A percentile compares a stretch with the other conserved stretches of the same genome.
Conservation (phyloP, 2,329 filamentous ascomycete genomes). For the Blastomyces emzantsi region DNA sequence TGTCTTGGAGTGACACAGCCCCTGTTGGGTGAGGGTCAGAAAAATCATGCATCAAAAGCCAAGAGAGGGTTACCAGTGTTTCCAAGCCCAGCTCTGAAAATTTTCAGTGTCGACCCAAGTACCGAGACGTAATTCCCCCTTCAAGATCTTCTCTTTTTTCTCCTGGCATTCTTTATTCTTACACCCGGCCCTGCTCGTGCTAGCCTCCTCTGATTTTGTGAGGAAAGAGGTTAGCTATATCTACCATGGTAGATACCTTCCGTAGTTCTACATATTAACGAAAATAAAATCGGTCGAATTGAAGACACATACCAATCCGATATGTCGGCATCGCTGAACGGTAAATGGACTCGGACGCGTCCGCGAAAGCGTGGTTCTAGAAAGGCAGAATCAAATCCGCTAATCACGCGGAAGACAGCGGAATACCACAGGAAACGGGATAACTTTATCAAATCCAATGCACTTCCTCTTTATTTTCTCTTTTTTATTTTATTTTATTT, state of each 20-base stretch:
- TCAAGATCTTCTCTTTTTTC: conserved; percentile 58
- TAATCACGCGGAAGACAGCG: not conserved
- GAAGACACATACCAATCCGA: conserved; percentile 15
- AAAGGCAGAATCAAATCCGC: not conserved
- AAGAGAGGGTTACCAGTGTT: conserved; percentile 61
- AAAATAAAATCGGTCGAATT: not conserved
- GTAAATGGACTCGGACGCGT: not conserved
- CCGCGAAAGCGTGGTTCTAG: not conserved
- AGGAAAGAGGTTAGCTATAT: conserved; percentile 5
- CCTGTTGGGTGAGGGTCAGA: conserved; percentile 43
- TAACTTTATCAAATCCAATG: not conserved
- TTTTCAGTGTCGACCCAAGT: conserved; percentile 56
- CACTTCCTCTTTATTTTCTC: not conserved
- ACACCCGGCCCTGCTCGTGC: conserved; percentile 64
- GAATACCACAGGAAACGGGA: too few relatives aligned
- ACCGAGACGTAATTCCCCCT: conserved; percentile 71
- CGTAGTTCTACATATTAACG: not conserved
- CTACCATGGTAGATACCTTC: not conserved
- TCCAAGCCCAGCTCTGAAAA: conserved; percentile 63
- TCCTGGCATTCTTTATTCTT: conserved; percentile 66
- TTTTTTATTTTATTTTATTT: not conserved
- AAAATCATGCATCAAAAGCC: conserved; percentile 1
- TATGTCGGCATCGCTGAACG: conserved; percentile 15
- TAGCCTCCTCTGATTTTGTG: conserved; percentile 54
- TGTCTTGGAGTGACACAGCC: conserved; percentile 77